Conservation (phyloP, 2,329 filamentous ascomycete genomes). For the Pyrenophora tritici-repentis region DNA sequence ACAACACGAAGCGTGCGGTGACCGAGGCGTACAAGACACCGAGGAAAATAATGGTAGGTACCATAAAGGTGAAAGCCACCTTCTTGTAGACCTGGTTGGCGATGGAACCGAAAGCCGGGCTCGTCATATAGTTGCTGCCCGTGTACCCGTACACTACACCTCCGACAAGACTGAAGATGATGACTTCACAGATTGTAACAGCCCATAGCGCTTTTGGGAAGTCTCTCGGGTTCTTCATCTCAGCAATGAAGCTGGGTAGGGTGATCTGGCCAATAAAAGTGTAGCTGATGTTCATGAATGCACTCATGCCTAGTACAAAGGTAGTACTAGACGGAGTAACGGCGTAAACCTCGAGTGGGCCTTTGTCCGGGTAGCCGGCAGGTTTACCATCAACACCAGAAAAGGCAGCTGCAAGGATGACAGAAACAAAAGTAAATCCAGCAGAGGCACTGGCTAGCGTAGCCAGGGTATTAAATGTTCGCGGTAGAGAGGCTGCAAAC, state of each 20-base stretch:
- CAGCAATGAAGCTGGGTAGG: slow-evolving; percentile 90
- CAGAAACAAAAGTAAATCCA: slow-evolving; percentile 86
- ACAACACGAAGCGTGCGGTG: slow-evolving; percentile 88
- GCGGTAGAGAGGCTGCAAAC: slow-evolving; percentile 78
- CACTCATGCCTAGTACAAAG: slow-evolving; percentile 81
- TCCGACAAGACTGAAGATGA: slow-evolving; percentile 84
- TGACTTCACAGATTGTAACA: slow-evolving; percentile 84
- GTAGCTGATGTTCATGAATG: slow-evolving; percentile 94
- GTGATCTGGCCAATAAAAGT: slow-evolving; percentile 97
- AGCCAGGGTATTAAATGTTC: slow-evolving; percentile 81
- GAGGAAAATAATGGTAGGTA: slow-evolving; percentile 90
- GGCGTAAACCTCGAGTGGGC: slow-evolving; percentile 70
- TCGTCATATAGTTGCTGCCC: slow-evolving; percentile 85
- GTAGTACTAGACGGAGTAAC: slow-evolving; percentile 72
- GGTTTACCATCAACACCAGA: slow-evolving; percentile 76
- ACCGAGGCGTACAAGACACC: slow-evolving; percentile 91
- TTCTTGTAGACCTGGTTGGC: slow-evolving; percentile 78
- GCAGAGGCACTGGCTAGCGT: slow-evolving; percentile 80
- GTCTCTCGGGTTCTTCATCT: slow-evolving; percentile 81
- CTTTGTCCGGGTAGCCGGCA: slow-evolving; percentile 61
- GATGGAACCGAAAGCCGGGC: slow-evolving; percentile 85
- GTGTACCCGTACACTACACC: slow-evolving; percentile 83
- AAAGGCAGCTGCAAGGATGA: slow-evolving; percentile 82
- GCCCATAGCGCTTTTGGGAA: slow-evolving; percentile 93
- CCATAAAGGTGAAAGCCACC: slow-evolving; percentile 91